These are phyloP conservation scores for Hypholoma fasciculare DNA, from an alignment of 768 basidiomycete species.

Conservation along the genomic window DNA sequence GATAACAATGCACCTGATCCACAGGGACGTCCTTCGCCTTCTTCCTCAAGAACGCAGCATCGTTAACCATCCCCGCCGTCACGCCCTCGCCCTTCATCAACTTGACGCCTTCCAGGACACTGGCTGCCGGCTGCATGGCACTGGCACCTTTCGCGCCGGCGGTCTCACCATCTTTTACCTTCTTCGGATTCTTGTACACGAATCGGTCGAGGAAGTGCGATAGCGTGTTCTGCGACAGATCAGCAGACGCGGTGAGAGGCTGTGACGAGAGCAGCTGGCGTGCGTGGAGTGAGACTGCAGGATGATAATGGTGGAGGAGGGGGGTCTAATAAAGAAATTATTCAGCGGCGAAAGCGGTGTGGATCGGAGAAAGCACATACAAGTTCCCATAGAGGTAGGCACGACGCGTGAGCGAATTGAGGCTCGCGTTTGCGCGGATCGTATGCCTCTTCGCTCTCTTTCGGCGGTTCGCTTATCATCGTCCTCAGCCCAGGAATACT, in stretches of 20 bases:
- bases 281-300: constrained; percentile 84
- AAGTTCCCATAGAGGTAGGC: constrained; percentile 87
- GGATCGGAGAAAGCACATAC: constrained; percentile 42
- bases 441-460: constrained; percentile 45
- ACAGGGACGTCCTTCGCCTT: constrained; percentile 74
- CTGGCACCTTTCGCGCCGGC: constrained; percentile 44
- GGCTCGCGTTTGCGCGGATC: constrained; percentile 93
- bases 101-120: constrained; percentile 70
- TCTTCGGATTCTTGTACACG: constrained; percentile 96
- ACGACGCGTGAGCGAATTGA: constrained; percentile 76
- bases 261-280: constrained; percentile 73
- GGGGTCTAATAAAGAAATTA: constrained; percentile 53
- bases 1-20: constrained; percentile 64
- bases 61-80: constrained; percentile 60
- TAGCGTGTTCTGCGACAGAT: constrained; percentile 90
- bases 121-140: constrained; percentile 94
- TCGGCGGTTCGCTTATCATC: constrained; percentile 32
- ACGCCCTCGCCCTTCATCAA: constrained; percentile 62
- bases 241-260: constrained; percentile 79
- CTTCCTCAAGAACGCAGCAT: constrained; percentile 71
- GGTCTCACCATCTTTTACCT: constrained; percentile 32
- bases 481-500: constrained; percentile 40
- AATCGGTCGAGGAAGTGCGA: constrained; percentile 96
- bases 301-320: constrained; percentile 86
- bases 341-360: neutral